phyloP scores from a whole-genome alignment of 345 rosid species.

The Cardamine chenopodiifolia region DNA sequence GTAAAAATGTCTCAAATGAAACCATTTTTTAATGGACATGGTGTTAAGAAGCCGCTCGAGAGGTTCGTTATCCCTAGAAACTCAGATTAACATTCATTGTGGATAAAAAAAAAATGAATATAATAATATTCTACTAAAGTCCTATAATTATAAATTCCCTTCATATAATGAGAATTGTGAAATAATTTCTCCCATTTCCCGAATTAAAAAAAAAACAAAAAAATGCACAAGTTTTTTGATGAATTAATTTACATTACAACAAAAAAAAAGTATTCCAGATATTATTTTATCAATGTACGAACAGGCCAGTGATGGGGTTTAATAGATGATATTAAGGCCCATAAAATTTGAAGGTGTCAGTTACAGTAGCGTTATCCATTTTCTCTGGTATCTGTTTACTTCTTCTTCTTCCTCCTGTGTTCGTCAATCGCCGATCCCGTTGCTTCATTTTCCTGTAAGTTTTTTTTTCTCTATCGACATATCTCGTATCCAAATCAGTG shows the following conservation, averaged over 20 bases:
- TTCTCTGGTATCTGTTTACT: slow-evolving; percentile 24
- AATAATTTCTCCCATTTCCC: too few relatives aligned
- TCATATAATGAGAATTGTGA: neutral
- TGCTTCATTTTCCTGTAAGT: slow-evolving; percentile 26
- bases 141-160: neutral
- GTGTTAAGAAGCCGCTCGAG: neutral
- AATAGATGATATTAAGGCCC: neutral
- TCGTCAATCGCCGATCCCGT: slow-evolving; percentile 26
- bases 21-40: neutral
- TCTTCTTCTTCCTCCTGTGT: neutral
- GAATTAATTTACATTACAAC: too few relatives aligned
- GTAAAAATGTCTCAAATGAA: neutral
- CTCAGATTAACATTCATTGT: neutral
- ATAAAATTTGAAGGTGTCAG: neutral
- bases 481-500: neutral
- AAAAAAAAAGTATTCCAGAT: neutral
- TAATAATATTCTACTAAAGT: neutral
- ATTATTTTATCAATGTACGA: neutral
- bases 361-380: slow-evolving; percentile 15
- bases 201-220: too few relatives aligned
- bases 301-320: neutral
- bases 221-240: too few relatives aligned
- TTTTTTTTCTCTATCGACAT: neutral
- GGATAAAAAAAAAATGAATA: neutral
- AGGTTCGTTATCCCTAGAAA: neutral